Evolutionary conservation across 768 basidiomycete genomes (phyloP).

Genomic region (Lyophyllum atratum): DNA sequence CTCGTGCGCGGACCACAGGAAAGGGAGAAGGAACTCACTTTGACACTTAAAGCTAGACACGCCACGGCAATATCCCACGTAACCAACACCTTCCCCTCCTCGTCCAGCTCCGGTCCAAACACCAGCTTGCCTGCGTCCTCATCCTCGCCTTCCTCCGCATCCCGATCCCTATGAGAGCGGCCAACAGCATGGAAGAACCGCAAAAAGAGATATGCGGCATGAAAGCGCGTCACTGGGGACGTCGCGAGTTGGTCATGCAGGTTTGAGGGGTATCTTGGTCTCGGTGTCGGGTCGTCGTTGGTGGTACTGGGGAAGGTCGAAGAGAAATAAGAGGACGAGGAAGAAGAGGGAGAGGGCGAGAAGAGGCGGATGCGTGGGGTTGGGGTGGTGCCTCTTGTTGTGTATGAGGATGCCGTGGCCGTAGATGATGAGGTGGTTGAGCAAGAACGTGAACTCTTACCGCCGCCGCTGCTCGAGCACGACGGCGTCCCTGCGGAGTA

Average conservation of each 20-base stretch:
- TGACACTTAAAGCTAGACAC: conserved; percentile 61
- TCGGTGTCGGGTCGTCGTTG: conserved; percentile 5
- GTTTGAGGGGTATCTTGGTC: conserved; percentile 21
- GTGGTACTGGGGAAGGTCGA: neutral
- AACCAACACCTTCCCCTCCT: conserved; percentile 35
- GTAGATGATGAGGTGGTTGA: neutral
- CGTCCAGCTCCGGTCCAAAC: conserved; percentile 8
- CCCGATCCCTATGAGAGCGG: neutral
- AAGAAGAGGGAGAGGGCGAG: conserved; percentile 1
- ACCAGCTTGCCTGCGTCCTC: neutral
- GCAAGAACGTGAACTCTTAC: neutral
- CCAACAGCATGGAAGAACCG: conserved; percentile 52
- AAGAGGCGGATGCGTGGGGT: neutral
- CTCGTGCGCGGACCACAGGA: neutral
- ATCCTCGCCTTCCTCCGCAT: neutral
- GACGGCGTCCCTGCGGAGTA: neutral
- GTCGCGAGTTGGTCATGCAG: conserved; percentile 55
- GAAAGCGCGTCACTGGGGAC: conserved; percentile 63
- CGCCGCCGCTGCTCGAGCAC: neutral
- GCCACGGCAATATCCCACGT: conserved; percentile 62
- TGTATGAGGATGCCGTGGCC: conserved; percentile 1
- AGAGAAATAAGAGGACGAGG: conserved; percentile 11
- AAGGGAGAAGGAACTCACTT: conserved; percentile 37
- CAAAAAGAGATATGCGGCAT: conserved; percentile 61
- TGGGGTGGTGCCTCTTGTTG: neutral